Evolutionary conservation across 1,284 basidiomycete genomes (phyloP).

Genomic region (Gymnopus androsaceus): DNA sequence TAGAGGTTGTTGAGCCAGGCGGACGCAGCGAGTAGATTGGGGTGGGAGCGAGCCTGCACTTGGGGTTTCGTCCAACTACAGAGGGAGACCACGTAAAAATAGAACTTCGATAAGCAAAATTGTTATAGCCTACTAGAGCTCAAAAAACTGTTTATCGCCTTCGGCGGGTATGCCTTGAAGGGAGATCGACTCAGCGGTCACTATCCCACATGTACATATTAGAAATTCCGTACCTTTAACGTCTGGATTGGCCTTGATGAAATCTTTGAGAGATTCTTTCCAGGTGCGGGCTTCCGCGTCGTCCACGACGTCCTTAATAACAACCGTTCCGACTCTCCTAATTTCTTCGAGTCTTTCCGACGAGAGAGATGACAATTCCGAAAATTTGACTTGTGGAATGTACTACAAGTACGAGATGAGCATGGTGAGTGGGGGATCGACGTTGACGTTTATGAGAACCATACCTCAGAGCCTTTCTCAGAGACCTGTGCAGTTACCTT

Average conservation of each 20-base stretch:
- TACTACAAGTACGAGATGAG: too few relatives aligned
- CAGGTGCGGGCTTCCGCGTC: slow-evolving; percentile 54
- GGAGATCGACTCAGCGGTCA: too few relatives aligned
- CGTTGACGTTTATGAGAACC: slow-evolving; percentile 17
- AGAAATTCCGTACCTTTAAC: slow-evolving; percentile 43
- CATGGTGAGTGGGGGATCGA: too few relatives aligned
- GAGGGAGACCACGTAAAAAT: not conserved
- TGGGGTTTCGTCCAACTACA: slow-evolving; percentile 58
- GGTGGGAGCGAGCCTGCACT: slow-evolving; percentile 73
- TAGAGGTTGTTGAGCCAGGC: slow-evolving; percentile 70
- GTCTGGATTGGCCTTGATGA: slow-evolving; percentile 57
- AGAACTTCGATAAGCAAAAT: not conserved
- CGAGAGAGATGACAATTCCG: slow-evolving; percentile 50
- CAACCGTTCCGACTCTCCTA: slow-evolving; percentile 56
- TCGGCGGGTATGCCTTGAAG: slow-evolving; percentile 51
- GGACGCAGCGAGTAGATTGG: slow-evolving; percentile 64
- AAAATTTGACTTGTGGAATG: slow-evolving; percentile 64
- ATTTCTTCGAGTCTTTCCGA: slow-evolving; percentile 51
- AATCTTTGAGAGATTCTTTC: slow-evolving; percentile 58
- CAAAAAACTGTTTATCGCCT: slow-evolving; percentile 70
- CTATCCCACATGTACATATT: not conserved
- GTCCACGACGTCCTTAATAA: slow-evolving; percentile 64
- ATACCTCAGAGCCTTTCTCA: slow-evolving; percentile 50
- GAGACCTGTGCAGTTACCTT: slow-evolving; percentile 46
- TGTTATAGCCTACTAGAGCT: slow-evolving; percentile 55